A percentile compares a stretch with the other conserved stretches of the same genome.
Conservation (phyloP, 176 grass and related monocot genomes). For the Oryza coarctata region DNA sequence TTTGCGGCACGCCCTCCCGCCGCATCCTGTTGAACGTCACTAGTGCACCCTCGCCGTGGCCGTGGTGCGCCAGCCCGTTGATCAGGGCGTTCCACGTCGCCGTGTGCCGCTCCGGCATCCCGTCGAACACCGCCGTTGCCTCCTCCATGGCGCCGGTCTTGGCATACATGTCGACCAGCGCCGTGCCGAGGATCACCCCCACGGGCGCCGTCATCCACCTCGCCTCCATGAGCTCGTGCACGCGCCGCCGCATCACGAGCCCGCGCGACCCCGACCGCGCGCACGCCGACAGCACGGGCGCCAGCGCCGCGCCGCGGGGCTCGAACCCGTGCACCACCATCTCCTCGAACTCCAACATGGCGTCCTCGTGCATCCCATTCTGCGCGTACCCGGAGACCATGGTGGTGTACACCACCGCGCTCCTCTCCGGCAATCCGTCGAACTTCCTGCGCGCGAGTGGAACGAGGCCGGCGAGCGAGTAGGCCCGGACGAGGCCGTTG, state of each 20-base stretch:
- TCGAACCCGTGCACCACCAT: slow-evolving; percentile 42
- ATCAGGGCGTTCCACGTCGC: slow-evolving; percentile 56
- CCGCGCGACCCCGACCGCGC: slow-evolving; percentile 21
- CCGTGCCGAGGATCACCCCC: slow-evolving; percentile 51
- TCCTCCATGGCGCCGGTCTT: slow-evolving; percentile 44
- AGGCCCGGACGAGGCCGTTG: slow-evolving; percentile 47
- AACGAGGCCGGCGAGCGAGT: slow-evolving; percentile 8
- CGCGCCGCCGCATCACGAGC: slow-evolving; percentile 44
- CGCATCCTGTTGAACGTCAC: slow-evolving; percentile 35
- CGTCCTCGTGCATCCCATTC: slow-evolving; percentile 29
- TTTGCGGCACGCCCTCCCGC: slow-evolving; percentile 25
- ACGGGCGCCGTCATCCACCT: slow-evolving; percentile 12
- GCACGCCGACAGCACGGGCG: slow-evolving; percentile 51
- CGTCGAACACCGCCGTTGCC: slow-evolving; percentile 33
- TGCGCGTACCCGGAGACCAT: slow-evolving; percentile 48
- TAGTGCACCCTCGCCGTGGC: slow-evolving; percentile 29
- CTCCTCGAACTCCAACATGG: slow-evolving; percentile 35
- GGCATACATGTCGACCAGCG: slow-evolving; percentile 56
- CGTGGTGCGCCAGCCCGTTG: slow-evolving; percentile 45
- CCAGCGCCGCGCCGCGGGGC: slow-evolving; percentile 12
- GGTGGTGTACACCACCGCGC: slow-evolving; percentile 32
- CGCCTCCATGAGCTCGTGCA: slow-evolving; percentile 43
- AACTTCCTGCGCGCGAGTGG: slow-evolving; percentile 32
- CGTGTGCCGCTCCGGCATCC: slow-evolving; percentile 25
- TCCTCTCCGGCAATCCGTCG: slow-evolving; percentile 33